These are phyloP conservation scores for Mucor velutinosus DNA, from an alignment of 371 early-diverging fungal genomes.

Conservation along the genomic window DNA sequence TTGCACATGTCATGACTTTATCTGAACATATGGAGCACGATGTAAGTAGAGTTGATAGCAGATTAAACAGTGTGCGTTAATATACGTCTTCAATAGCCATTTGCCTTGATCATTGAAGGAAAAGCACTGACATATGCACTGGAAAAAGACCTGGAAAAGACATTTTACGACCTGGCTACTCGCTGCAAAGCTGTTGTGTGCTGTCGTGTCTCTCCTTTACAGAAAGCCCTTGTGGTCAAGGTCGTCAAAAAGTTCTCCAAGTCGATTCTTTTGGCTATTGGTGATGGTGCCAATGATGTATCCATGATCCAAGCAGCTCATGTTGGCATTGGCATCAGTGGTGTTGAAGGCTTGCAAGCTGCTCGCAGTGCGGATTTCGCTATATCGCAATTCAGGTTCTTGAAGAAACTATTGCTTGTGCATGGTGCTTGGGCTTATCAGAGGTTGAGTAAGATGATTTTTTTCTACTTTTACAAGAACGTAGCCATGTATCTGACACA, in stretches of 20 bases:
- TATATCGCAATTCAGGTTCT: conserved; percentile 90
- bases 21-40: conserved; percentile 15
- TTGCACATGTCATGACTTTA: conserved; percentile 43
- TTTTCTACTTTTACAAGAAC: conserved; percentile 96
- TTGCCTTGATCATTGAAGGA: conserved; percentile 76
- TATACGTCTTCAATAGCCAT: conserved; percentile 28
- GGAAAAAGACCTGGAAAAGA: conserved; percentile 65
- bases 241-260: conserved; percentile 77
- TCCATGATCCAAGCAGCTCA: conserved; percentile 98
- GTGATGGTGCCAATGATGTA: conserved; percentile 99
- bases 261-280: conserved; percentile 86
- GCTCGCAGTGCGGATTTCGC: conserved; percentile 96
- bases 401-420: conserved; percentile 87
- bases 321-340: conserved; percentile 96
- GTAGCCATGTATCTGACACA: conserved; percentile 96
- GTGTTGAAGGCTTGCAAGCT: conserved; percentile 97
- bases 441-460: conserved; percentile 82
- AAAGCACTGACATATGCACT: conserved; percentile 69
- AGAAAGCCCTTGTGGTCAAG: conserved; percentile 92
- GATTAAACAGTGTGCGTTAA: background rate
- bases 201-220: conserved; percentile 93
- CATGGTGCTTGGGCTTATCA: conserved; percentile 96
- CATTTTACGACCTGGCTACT: conserved; percentile 76
- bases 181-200: conserved; percentile 87
- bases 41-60: conserved; percentile 1